These are phyloP conservation scores for Cornus kousa DNA, from an alignment of 148 eudicot species.

Conservation along the genomic window DNA sequence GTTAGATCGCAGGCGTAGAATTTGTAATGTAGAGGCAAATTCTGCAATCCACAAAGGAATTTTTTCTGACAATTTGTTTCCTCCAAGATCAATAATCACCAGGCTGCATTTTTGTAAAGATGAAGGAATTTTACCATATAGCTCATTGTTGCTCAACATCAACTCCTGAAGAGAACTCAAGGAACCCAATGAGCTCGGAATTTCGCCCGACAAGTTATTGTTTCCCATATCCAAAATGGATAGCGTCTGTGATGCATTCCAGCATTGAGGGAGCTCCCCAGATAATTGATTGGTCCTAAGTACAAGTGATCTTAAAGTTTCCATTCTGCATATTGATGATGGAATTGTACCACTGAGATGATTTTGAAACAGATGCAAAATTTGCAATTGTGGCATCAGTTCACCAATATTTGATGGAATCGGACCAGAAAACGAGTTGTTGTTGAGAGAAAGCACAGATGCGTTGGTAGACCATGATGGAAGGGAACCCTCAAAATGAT, in stretches of 20 bases:
- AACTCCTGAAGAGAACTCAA: neutral
- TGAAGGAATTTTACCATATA: slow-evolving; percentile 23
- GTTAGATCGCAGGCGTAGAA: neutral
- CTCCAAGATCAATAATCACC: neutral
- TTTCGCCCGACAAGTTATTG: slow-evolving; percentile 19
- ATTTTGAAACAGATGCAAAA: slow-evolving; percentile 20
- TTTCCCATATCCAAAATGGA: neutral
- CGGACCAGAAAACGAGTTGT: slow-evolving; percentile 14
- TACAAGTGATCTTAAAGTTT: slow-evolving; percentile 11
- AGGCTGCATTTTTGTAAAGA: neutral
- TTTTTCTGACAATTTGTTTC: neutral
- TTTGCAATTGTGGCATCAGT: neutral
- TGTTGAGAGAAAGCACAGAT: slow-evolving; percentile 3
- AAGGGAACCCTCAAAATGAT: neutral
- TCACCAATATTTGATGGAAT: neutral
- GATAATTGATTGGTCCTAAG: slow-evolving; percentile 11
- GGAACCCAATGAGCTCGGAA: slow-evolving; percentile 18
- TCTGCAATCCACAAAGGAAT: neutral
- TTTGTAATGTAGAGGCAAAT: too few relatives aligned
- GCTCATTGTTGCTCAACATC: slow-evolving; percentile 26
- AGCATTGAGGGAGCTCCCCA: neutral
- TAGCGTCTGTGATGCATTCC: neutral
- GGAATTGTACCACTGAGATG: slow-evolving; percentile 21
- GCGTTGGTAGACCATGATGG: slow-evolving; percentile 3
- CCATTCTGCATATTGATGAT: slow-evolving; percentile 5